A percentile compares a stretch with the other conserved stretches of the same genome.
Conservation (phyloP, 352 stramenopile genomes). For the Ophiocytium majus region DNA sequence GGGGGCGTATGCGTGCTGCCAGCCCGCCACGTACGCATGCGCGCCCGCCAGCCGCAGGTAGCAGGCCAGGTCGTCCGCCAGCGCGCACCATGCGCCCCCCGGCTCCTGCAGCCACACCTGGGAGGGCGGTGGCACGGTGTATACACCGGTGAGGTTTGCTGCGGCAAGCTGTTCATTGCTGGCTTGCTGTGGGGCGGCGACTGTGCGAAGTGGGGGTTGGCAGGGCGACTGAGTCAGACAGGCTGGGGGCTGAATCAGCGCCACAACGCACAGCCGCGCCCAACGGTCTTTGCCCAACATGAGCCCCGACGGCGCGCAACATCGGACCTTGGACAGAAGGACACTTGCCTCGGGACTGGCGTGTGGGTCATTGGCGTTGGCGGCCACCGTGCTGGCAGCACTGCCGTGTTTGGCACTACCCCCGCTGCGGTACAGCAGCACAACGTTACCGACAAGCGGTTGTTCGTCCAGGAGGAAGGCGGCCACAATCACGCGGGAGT, state of each 20-base stretch:
- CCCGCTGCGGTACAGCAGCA: not conserved
- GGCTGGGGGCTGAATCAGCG: no score
- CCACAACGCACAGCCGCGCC: no score
- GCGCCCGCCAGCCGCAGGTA: not conserved
- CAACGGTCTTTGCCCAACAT: no score
- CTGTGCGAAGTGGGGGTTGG: no score
- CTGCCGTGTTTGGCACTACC: not conserved
- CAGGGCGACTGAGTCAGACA: no score
- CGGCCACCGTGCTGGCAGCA: not conserved
- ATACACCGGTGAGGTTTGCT: no score
- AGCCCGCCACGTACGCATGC: not conserved
- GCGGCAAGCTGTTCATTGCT: no score
- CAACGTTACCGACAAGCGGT: not conserved
- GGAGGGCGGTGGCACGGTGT: no score
- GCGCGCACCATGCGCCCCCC: not conserved
- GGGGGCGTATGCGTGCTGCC: not conserved
- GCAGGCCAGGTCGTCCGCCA: not conserved
- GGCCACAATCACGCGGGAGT: not conserved
- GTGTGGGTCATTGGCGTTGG: no score
- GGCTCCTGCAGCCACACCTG: not conserved
- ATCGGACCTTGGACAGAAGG: no score
- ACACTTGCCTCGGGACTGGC: not conserved
- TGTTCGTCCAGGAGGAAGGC: not conserved
- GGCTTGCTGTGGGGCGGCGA: no score
- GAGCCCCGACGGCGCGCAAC: no score